Base-by-base conservation (phyloP, 768 basidiomycete genomes). In the Strobilomyces dryophilus region DNA sequence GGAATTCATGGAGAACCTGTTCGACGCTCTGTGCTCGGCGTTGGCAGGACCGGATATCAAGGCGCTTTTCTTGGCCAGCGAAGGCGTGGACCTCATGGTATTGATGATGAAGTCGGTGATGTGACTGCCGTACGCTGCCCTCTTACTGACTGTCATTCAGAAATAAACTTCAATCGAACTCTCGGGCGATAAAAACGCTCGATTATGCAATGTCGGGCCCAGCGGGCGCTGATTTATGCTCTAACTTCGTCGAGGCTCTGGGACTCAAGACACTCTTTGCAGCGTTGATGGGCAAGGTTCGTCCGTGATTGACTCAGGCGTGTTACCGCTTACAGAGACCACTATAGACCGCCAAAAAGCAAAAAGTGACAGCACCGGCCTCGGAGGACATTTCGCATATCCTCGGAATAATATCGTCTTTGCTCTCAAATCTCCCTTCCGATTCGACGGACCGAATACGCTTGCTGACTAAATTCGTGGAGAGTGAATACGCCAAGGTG, bases 1-100 rank as follows among this genome's bases (percentile, higher is more conserved):
- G 5, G 97, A 99, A 68, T 98, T 93, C 70, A 95, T 98, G 94
- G 97, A 98, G 67, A 98, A 99, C 68, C 63, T 92, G 4, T 98
- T 98, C 65, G 91, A 98, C 66, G 71, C 85, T 0, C 70, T 99
- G 21, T 98, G 97, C 66, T 95, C 94, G 1, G 79, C 86, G 0
- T 75, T 98, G 21, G 81, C 76, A 32, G 94, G 95, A 68, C 76
- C 84, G 14, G 75, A 83, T 44, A 82, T 88, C 66, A 98, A 98
- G 70, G 68, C 78, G 17, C 71, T 84, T 4, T 98, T 99, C 71
- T 72, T 93, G n/a, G 81, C 84, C 10, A 86, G 86, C 18, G 97
- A 99, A 69, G 97, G 97, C 2, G 83, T 93, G 14, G 97, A 99
- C 62, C 79, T 99, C 32, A 98, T 98, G 94, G 80, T 97, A n/a